Percentiles rank a stretch among this genome's conserved stretches.
phyloP scores from a whole-genome alignment of 2,329 filamentous ascomycete species.

The Pseudogymnoascus sp. region DNA sequence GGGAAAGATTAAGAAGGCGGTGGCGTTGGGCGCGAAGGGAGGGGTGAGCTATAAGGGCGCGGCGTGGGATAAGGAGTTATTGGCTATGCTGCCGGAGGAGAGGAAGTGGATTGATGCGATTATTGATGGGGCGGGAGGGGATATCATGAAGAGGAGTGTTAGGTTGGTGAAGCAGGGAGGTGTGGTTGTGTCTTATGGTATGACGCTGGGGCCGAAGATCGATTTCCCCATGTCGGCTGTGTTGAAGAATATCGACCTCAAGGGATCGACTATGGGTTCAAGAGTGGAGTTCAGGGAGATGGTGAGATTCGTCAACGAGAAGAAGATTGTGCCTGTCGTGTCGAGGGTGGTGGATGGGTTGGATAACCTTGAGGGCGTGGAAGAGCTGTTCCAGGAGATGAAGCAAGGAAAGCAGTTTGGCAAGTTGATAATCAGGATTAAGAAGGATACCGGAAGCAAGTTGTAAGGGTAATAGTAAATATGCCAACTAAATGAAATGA shows the following conservation, averaged over 20 bases:
- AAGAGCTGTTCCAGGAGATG: conserved; percentile 82
- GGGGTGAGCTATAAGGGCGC: conserved; percentile 76
- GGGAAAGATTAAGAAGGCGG: conserved; percentile 65
- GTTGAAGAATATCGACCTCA: conserved; percentile 79
- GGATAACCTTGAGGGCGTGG: conserved; percentile 69
- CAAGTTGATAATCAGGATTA: conserved; percentile 76
- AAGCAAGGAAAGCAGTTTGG: conserved; percentile 81
- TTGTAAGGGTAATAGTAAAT: conserved; percentile 6
- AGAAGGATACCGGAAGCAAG: conserved; percentile 17
- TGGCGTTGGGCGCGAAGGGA: conserved; percentile 64
- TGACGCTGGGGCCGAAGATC: conserved; percentile 83
- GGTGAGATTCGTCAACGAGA: conserved; percentile 69
- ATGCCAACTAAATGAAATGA: neutral
- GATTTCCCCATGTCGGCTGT: conserved; percentile 78
- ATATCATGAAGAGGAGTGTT: conserved; percentile 48
- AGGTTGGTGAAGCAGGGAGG: conserved; percentile 55
- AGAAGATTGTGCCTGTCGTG: conserved; percentile 70
- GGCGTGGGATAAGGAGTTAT: conserved; percentile 74
- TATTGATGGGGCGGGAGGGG: conserved; percentile 84
- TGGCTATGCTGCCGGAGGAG: conserved; percentile 53
- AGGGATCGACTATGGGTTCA: conserved; percentile 86
- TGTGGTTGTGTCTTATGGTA: conserved; percentile 80
- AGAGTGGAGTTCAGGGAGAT: conserved; percentile 85
- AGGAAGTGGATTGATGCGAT: conserved; percentile 71
- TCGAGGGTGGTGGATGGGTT: conserved; percentile 67